Conservation (phyloP, 352 stramenopile species). For the Phytopythium kandeliae region DNA sequence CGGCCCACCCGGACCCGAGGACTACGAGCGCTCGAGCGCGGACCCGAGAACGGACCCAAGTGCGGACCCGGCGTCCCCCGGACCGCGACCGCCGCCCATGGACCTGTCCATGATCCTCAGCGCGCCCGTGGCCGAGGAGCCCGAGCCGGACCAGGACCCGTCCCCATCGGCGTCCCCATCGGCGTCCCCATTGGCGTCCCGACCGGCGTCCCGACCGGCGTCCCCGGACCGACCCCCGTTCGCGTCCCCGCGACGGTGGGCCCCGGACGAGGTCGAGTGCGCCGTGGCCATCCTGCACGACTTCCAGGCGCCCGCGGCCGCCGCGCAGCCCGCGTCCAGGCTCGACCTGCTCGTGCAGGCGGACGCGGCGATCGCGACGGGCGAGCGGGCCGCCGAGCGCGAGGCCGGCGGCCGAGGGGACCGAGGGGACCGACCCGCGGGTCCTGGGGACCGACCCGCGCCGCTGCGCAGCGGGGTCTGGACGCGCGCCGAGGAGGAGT, state of each 20-base stretch:
- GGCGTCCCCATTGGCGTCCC: slow-evolving; percentile 8
- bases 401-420: no score
- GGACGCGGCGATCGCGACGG: slow-evolving; percentile 55
- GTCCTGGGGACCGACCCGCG: no score
- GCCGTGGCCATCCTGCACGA: slow-evolving; percentile 62
- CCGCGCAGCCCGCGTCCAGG: slow-evolving; percentile 39
- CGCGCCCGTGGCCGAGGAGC: slow-evolving; percentile 28
- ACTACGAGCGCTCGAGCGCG: background rate
- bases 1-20: background rate
- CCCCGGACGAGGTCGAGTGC: slow-evolving; percentile 47
- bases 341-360: slow-evolving; percentile 66
- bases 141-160: slow-evolving; percentile 1
- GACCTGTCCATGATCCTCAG: slow-evolving; percentile 52
- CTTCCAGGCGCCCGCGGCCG: slow-evolving; percentile 46
- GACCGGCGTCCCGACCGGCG: no score
- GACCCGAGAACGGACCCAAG: background rate
- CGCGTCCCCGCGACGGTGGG: no score
- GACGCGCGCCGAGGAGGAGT: slow-evolving; percentile 60
- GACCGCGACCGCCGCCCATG: no score
- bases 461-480: slow-evolving; percentile 48
- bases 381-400: no score
- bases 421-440: no score
- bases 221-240: no score
- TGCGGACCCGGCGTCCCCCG: no score
- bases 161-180: slow-evolving; percentile 1